These are phyloP conservation scores for Talaromyces stipitatus DNA, from an alignment of 495 filamentous ascomycete genomes.

Conservation along the genomic window DNA sequence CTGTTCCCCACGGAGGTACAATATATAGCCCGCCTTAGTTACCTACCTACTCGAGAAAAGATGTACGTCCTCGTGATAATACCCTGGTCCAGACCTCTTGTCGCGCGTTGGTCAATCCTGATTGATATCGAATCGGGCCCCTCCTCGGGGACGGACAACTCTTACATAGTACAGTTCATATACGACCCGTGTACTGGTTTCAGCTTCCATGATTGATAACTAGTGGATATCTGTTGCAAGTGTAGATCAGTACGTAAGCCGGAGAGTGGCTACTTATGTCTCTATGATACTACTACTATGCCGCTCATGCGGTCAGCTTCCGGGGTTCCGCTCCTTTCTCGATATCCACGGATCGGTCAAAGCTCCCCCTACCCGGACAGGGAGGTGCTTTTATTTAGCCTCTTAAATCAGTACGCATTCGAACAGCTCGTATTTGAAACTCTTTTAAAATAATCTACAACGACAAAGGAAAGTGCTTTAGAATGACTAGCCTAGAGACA, in stretches of 20 bases:
- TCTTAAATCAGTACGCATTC: no score
- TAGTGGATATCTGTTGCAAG: no score
- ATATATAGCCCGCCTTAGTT: not conserved
- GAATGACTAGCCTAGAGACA: not conserved
- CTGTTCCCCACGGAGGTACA: not conserved
- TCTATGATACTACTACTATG: not conserved
- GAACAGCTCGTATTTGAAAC: not conserved
- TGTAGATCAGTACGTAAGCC: not conserved
- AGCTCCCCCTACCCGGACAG: not conserved
- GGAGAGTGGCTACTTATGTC: not conserved
- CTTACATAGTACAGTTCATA: not conserved
- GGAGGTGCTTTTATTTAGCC: not conserved
- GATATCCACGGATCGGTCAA: not conserved
- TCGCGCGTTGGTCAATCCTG: not conserved
- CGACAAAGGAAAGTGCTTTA: constrained; percentile 1
- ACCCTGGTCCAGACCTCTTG: not conserved
- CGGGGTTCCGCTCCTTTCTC: not conserved
- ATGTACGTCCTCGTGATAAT: not conserved
- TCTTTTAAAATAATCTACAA: not conserved
- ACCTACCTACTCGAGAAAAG: not conserved
- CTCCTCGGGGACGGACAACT: no score
- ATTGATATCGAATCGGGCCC: not conserved
- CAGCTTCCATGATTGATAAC: not conserved
- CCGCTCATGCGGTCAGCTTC: not conserved
- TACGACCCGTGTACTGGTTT: not conserved